phyloP scores from a whole-genome alignment of 352 stramenopile species.

The Phytopythium cucurbitacearum region DNA sequence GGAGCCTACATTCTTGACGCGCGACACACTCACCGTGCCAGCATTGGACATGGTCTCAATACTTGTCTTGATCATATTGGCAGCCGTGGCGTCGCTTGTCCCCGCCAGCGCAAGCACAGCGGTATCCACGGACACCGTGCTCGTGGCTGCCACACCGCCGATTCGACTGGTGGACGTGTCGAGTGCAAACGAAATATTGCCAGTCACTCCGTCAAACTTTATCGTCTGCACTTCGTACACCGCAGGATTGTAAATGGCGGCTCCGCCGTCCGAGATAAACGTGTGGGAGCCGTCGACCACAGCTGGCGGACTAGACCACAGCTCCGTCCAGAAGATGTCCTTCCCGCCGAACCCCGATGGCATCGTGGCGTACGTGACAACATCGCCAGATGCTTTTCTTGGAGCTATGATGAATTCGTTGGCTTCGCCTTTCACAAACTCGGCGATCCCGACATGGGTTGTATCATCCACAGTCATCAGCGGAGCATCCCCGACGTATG shows the following conservation, averaged over 20 bases:
- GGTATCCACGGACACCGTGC: constrained; percentile 39
- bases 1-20: constrained; percentile 21
- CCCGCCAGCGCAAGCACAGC: constrained; percentile 22
- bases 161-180: constrained; percentile 64
- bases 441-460: constrained; percentile 51
- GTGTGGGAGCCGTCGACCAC: constrained; percentile 86
- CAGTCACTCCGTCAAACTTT: constrained; percentile 50
- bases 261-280: constrained; percentile 90
- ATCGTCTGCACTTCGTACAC: constrained; percentile 91
- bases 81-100: constrained; percentile 48
- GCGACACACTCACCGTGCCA: constrained; percentile 76
- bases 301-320: constrained; percentile 82
- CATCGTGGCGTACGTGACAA: constrained; percentile 86
- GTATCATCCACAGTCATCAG: constrained; percentile 50
- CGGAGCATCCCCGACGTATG: constrained; percentile 74
- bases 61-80: constrained; percentile 74
- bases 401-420: constrained; percentile 96
- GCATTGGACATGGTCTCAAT: constrained; percentile 81
- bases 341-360: constrained; percentile 81
- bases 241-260: constrained; percentile 89
- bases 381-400: constrained; percentile 87
- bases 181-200: constrained; percentile 68
- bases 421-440: constrained; percentile 91
- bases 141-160: constrained; percentile 38
- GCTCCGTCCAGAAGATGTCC: constrained; percentile 95